Evolutionary conservation across 305 asterid genomes (phyloP).

Genomic region (Withania somnifera): DNA sequence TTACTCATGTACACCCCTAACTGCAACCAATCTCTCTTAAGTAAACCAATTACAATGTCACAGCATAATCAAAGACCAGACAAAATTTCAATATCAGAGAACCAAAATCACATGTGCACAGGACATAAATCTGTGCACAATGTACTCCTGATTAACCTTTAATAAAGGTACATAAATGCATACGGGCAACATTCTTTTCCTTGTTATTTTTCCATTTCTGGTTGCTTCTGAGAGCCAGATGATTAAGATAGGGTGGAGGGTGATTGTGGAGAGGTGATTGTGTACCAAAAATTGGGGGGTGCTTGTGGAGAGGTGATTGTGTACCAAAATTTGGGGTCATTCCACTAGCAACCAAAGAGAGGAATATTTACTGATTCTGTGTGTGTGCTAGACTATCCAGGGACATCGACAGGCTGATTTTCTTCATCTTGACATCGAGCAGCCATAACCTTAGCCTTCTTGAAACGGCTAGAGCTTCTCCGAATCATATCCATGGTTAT

Average conservation of each 20-base stretch:
- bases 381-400: conserved; percentile 34
- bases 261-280: not conserved
- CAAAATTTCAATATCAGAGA: not conserved
- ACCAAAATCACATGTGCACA: not conserved
- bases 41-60: not conserved
- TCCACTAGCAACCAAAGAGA: not conserved
- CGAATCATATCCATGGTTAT: conserved; percentile 42
- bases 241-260: not conserved
- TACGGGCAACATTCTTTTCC: not conserved
- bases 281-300: not conserved
- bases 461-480: conserved; percentile 62
- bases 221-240: not conserved
- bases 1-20: not conserved
- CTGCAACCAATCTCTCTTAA: not conserved
- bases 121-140: not conserved
- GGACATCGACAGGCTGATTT: conserved; percentile 33
- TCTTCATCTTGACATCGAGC: conserved; percentile 40
- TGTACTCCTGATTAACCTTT: not conserved
- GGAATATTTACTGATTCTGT: not conserved
- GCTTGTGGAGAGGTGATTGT: not conserved
- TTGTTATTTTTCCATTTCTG: not conserved
- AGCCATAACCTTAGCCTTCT: conserved; percentile 53
- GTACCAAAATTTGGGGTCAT: not conserved
- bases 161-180: not conserved
- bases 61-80: not conserved